Evolutionary conservation across 108 stramenopile genomes (phyloP).

Genomic region (Asterionellopsis glacialis): DNA sequence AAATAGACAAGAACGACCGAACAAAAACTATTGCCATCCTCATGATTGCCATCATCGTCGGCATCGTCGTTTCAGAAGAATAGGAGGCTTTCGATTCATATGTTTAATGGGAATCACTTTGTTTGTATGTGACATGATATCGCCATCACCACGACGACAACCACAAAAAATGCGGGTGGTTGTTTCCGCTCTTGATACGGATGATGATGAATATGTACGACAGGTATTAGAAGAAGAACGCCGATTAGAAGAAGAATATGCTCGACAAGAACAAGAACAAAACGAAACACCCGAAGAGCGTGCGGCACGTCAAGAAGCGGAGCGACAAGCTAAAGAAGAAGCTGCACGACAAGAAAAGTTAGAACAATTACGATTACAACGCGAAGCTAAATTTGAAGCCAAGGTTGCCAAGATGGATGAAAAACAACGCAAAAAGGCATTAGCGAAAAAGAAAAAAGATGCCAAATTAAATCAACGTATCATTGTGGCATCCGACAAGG

Average conservation of each 20-base stretch:
- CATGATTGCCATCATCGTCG: too few species aligned
- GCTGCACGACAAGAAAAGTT: conserved; percentile 16
- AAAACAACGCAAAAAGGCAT: conserved; percentile 43
- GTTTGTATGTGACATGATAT: too few species aligned
- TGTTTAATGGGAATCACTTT: too few species aligned
- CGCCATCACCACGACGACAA: too few species aligned
- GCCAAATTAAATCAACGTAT: conserved; percentile 47
- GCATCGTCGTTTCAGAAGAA: background rate
- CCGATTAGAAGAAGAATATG: conserved; percentile 9
- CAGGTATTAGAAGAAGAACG: conserved; percentile 38
- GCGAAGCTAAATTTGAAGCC: conserved; percentile 64
- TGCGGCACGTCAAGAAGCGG: conserved; percentile 4
- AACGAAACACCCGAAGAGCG: conserved; percentile 13
- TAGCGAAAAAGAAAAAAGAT: conserved; percentile 54
- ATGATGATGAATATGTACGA: conserved; percentile 26
- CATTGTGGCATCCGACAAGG: conserved; percentile 33
- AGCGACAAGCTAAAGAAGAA: conserved; percentile 20
- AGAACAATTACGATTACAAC: conserved; percentile 30
- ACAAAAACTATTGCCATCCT: too few species aligned
- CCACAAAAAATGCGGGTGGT: background rate
- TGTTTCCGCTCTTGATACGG: background rate
- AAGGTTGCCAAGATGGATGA: conserved; percentile 64
- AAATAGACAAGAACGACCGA: too few species aligned
- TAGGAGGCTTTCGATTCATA: background rate
- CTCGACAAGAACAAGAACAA: conserved; percentile 17